Conservation (phyloP, 129 eudicot genomes). For the Arctium minus region DNA sequence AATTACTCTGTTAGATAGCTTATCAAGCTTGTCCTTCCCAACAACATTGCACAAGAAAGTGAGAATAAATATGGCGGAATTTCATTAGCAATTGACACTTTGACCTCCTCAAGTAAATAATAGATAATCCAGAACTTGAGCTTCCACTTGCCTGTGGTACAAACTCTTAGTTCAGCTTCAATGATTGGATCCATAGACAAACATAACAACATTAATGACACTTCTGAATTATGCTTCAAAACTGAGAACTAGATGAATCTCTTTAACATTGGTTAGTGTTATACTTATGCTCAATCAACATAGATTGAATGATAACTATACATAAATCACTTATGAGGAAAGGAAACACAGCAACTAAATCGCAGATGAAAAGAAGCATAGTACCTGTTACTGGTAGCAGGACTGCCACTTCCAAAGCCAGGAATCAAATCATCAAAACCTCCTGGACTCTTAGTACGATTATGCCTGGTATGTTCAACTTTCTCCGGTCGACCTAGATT, state of each 20-base stretch:
- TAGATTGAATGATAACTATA: background rate
- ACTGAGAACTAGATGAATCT: background rate
- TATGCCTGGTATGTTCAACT: conserved; percentile 13
- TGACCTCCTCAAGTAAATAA: background rate
- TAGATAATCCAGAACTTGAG: background rate
- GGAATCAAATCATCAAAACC: conserved; percentile 64
- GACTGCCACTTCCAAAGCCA: conserved; percentile 58
- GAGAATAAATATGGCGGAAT: background rate
- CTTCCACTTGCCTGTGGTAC: background rate
- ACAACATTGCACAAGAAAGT: background rate
- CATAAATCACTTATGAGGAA: conserved; percentile 1
- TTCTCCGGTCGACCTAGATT: conserved; percentile 52
- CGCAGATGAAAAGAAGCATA: background rate
- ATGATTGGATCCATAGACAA: background rate
- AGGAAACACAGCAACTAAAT: background rate
- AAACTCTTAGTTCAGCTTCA: background rate
- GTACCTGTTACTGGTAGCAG: conserved; percentile 49
- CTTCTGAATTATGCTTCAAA: background rate
- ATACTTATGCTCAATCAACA: background rate
- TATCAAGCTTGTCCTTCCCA: background rate
- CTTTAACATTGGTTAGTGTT: background rate
- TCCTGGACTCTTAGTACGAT: conserved; percentile 15
- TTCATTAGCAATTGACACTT: background rate
- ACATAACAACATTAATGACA: background rate
- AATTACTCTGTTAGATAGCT: background rate